phyloP scores from a whole-genome alignment of 768 basidiomycete genomes.

The Kwoniella sp. region DNA sequence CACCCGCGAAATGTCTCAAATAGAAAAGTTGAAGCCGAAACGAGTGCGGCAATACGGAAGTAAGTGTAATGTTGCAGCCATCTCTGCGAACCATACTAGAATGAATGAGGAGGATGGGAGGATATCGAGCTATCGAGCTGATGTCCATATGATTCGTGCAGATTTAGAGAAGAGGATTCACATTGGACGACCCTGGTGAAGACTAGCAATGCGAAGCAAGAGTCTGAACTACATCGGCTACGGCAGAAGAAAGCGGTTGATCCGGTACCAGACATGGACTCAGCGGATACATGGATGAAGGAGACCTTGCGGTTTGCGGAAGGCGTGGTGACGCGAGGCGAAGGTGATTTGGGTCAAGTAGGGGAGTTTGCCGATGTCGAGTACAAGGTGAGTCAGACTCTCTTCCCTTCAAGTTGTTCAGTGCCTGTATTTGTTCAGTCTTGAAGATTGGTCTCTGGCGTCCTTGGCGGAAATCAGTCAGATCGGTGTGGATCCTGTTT shows the following conservation, averaged over 20 bases:
- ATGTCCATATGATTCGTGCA: constrained; percentile 12
- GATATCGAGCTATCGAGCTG: too few species aligned
- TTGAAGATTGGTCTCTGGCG: too few species aligned
- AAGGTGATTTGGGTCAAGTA: constrained; percentile 35
- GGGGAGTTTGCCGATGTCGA: constrained; percentile 54
- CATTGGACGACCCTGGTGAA: constrained; percentile 40
- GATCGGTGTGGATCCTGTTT: too few species aligned
- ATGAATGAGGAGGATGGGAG: too few species aligned
- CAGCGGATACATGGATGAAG: constrained; percentile 43
- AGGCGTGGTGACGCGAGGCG: constrained; percentile 36
- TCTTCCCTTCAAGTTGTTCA: background rate
- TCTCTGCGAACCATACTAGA: too few species aligned
- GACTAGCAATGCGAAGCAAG: constrained; percentile 37
- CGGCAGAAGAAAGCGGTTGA: constrained; percentile 24
- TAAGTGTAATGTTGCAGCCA: constrained; percentile 29
- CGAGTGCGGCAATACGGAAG: constrained; percentile 40
- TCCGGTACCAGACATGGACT: constrained; percentile 26
- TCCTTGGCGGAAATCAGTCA: too few species aligned
- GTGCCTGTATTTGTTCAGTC: background rate
- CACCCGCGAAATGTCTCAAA: constrained; percentile 53
- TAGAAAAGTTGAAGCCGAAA: constrained; percentile 36
- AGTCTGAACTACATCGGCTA: constrained; percentile 26
- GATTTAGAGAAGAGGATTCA: constrained; percentile 41
- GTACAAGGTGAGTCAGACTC: constrained; percentile 46
- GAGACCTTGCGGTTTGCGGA: constrained; percentile 57